These are phyloP conservation scores for Xylaria venustula DNA, from an alignment of 495 filamentous ascomycete genomes.

Conservation along the genomic window DNA sequence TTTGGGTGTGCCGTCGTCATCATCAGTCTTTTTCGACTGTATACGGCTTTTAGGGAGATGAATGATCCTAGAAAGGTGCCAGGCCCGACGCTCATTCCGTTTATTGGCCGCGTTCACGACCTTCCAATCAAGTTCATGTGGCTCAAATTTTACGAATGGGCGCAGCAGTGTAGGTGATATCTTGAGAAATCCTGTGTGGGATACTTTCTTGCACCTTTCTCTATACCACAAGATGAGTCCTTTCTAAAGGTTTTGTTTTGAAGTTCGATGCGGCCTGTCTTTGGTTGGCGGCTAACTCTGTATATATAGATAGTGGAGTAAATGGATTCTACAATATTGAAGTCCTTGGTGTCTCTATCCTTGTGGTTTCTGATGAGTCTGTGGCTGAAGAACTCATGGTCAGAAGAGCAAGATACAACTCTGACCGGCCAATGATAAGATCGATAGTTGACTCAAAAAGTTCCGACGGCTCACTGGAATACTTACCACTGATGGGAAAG, in stretches of 20 bases:
- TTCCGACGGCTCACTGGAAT: conserved; percentile 38
- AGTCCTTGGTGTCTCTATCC: conserved; percentile 46
- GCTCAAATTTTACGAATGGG: conserved; percentile 54
- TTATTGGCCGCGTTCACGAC: conserved; percentile 47
- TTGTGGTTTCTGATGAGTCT: conserved; percentile 52
- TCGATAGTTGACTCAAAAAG: conserved; percentile 45
- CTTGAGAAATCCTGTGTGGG: too few species aligned
- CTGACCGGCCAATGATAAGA: conserved; percentile 40
- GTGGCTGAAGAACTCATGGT: conserved; percentile 53
- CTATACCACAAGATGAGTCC: too few species aligned
- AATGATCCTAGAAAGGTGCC: conserved; percentile 34
- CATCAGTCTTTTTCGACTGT: conserved; percentile 26
- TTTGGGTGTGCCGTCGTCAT: conserved; percentile 23
- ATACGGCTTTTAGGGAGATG: conserved; percentile 30
- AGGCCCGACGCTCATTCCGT: conserved; percentile 38
- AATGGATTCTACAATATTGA: conserved; percentile 45
- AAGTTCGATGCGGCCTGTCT: too few species aligned
- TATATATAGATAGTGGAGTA: conserved; percentile 34
- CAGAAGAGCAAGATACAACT: conserved; percentile 47
- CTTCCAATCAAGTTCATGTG: conserved; percentile 47
- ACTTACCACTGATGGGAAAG: conserved; percentile 41
- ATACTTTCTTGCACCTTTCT: too few species aligned
- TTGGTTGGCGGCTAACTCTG: too few species aligned
- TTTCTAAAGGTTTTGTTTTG: too few species aligned
- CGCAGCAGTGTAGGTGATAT: conserved; percentile 30